phyloP scores from a whole-genome alignment of 768 basidiomycete genomes.

The Termitomyces sp. region DNA sequence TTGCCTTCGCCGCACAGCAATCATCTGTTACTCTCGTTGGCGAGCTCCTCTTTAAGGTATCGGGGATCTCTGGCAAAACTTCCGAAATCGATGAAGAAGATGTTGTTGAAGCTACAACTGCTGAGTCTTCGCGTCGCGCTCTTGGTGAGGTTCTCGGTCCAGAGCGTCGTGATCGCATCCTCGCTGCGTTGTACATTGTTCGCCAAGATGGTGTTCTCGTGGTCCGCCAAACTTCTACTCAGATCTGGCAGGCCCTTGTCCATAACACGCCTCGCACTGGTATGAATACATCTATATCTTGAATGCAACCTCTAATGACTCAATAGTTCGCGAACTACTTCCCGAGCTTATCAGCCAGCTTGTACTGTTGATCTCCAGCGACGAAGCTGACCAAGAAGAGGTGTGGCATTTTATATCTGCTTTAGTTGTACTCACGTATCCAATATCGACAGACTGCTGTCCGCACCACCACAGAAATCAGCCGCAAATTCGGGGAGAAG shows the following conservation, averaged over 20 bases:
- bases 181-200: constrained; percentile 87
- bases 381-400: constrained; percentile 87
- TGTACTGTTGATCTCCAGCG: constrained; percentile 69
- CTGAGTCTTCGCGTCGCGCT: constrained; percentile 79
- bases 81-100: constrained; percentile 73
- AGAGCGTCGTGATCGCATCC: constrained; percentile 85
- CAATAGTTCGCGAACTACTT: constrained; percentile 82
- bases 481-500: constrained; percentile 93
- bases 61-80: constrained; percentile 89
- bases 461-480: constrained; percentile 82
- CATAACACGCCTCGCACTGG: constrained; percentile 91
- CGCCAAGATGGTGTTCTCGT: constrained; percentile 88
- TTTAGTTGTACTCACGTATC: background rate
- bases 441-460: constrained; percentile 65
- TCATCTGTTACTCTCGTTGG: constrained; percentile 95
- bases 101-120: constrained; percentile 53
- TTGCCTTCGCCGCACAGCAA: constrained; percentile 46
- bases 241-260: constrained; percentile 98
- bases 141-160: constrained; percentile 83
- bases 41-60: constrained; percentile 93
- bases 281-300: constrained; percentile 22
- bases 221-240: constrained; percentile 87
- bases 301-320: background rate
- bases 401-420: constrained; percentile 28
- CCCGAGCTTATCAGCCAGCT: constrained; percentile 78